Base-by-base conservation (phyloP, 1,139 yeast species). In the Pichia sp. region DNA sequence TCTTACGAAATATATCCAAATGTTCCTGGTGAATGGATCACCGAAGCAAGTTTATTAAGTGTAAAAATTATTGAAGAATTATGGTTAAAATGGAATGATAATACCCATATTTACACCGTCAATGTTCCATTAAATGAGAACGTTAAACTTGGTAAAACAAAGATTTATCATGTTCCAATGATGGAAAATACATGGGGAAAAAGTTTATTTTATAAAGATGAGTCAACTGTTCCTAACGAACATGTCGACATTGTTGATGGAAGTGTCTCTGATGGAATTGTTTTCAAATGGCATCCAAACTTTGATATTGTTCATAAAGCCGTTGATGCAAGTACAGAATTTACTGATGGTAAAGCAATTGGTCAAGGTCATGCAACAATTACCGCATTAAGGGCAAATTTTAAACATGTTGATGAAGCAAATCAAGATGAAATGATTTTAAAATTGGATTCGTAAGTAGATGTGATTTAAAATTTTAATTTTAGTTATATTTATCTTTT, bases 271-370 rank as follows among this genome's bases (percentile, higher is more conserved):
- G 67, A 70, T 46, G 71, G 77, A 31, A 73, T 76, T 51, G 56
- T 69, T 52, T 93, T 82, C 68, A 72, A 73, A 56, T 93, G 99
- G 98, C 73, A 75, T 47, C 99, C 99, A 0, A 83, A 90, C 65
- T 90, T 89, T 69, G 78, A 77, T 49, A 71, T 76, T 30, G 91
- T 87, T 30, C 85, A 83, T 61, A 72, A 79, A 52, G 77, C 82
- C 38, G 84, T 87, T 11, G 69, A 75, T 43, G 70, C 66, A 18
- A 80, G 83, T 53, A 68, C 71, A 10, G 75, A 70, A 1, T 71
- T 55, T 70, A 79, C 76, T 46, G 87, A 82, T 61, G 79, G 80
- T 55, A 70, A 83, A 56, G 82, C 79, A 41, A 67, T 81, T 44
- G 74, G 75, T 44, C 74, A 74, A 50, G 81, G 81, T 18, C 67